Conservation (phyloP, 2,329 filamentous ascomycete species). For the Talaromyces sp. region DNA sequence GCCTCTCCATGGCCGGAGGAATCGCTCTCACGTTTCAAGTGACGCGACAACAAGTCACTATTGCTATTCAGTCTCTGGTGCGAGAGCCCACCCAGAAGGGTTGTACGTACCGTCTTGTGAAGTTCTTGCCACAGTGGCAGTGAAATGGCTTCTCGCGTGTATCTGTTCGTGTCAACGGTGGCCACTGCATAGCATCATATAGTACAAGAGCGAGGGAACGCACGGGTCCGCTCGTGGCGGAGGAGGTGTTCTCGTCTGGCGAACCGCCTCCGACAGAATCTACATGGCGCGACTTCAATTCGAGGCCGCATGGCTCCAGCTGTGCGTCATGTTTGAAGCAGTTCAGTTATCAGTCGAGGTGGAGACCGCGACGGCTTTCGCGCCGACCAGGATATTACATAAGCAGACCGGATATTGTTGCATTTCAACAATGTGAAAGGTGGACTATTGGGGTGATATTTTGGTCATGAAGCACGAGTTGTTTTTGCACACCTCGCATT, state of each 20-base stretch:
- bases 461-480: no score
- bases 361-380: no score
- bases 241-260: slow-evolving; percentile 9
- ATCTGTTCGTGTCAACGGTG: slow-evolving; percentile 6
- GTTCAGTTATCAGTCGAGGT: no score
- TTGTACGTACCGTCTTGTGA: slow-evolving; percentile 5
- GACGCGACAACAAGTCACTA: slow-evolving; percentile 7
- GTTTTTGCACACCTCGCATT: no score
- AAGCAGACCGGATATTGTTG: no score
- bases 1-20: slow-evolving; percentile 6
- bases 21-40: slow-evolving; percentile 4
- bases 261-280: slow-evolving; percentile 7
- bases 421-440: no score
- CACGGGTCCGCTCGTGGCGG: slow-evolving; percentile 8
- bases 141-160: slow-evolving; percentile 10
- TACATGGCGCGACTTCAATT: slow-evolving; percentile 9
- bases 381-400: no score
- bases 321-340: not conserved
- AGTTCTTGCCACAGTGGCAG: slow-evolving; percentile 6
- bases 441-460: no score
- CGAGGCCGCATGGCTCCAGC: slow-evolving; percentile 6
- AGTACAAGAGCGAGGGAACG: slow-evolving; percentile 3
- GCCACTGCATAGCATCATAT: not conserved
- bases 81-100: not conserved
- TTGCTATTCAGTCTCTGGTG: not conserved